Base-by-base conservation (phyloP, 2,329 filamentous ascomycete genomes). In the Sporothrix variecibatus region DNA sequence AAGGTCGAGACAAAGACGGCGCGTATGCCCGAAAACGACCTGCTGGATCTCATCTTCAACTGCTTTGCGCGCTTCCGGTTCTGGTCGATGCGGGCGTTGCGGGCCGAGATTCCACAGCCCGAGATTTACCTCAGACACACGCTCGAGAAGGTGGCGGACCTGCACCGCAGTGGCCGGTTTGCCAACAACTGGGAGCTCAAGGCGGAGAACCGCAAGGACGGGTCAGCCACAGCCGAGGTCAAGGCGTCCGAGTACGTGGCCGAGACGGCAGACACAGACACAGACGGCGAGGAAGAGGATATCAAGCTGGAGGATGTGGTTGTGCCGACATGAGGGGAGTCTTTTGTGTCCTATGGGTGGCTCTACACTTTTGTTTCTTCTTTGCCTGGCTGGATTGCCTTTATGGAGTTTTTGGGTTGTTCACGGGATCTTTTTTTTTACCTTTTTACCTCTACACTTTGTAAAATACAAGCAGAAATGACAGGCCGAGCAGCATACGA, bases 71-170 rank as follows among this genome's bases (percentile, higher is more conserved):
- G 92, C 79, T 97, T 93, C 86, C 91, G 92, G 78, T 98, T 96
- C 83, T 99, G 95, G 95, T 91, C 93, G n/a, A 93, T 98, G 87
- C 95, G 94, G 80, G 90, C 92, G 5, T 88, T 99, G 78, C 94
- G 94, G 76, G 87, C 90, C 70, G 86, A 88, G 75, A 89, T 97
- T 53, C 89, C 91, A 75, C 96, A 99, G 83, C 96, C 96, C 1
- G 96, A 98, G 81, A 91, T 92, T n/a, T 98, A 95, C 82, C 89
- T 99, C 76, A 94, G 95, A 72, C 90, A 96, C 80, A 92, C 91
- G 0, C 84, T 99, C 77, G 92, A 95, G 76, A 91, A 94, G 80
- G 89, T 98, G 75, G 95, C 94, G 0, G 89, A 93, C 26, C 84
- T 97, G 75, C 91, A 97, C 81, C 93, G 94, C 82, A 92, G 90